These are phyloP conservation scores for Aspergillus hiratsukae DNA, from an alignment of 2,329 filamentous ascomycete genomes.

Conservation along the genomic window DNA sequence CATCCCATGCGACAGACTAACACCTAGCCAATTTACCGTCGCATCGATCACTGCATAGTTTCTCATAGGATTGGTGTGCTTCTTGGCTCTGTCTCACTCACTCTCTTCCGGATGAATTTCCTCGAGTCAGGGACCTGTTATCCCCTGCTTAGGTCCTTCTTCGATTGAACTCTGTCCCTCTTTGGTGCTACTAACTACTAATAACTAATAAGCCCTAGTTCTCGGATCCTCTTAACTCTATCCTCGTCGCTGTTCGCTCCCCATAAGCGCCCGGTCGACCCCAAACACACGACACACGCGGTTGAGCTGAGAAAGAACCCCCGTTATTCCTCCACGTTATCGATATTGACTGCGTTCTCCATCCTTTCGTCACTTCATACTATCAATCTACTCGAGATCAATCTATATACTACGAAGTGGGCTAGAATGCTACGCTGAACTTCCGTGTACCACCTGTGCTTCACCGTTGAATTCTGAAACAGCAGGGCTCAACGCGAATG, in stretches of 20 bases:
- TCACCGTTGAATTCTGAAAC: constrained; percentile 21
- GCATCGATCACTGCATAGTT: neutral
- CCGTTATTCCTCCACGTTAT: neutral
- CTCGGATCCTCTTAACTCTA: neutral
- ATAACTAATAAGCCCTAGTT: neutral
- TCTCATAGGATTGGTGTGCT: constrained; percentile 8
- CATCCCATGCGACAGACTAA: constrained; percentile 6
- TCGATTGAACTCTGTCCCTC: neutral
- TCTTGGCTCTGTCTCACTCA: constrained; percentile 13
- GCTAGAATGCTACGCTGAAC: neutral
- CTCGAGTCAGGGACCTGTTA: neutral
- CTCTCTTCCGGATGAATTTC: constrained; percentile 2
- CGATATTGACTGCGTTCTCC: neutral
- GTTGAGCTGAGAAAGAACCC: neutral
- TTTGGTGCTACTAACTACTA: neutral
- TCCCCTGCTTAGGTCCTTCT: constrained; percentile 5
- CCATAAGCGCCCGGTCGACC: neutral
- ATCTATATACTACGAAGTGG: neutral
- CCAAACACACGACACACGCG: neutral
- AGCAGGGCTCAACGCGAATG: constrained; percentile 5
- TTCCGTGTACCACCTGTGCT: constrained; percentile 10
- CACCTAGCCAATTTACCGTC: constrained; percentile 3
- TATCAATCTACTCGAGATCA: neutral
- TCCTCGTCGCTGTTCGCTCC: neutral
- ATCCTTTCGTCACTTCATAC: neutral